Conservation (phyloP, 2,329 filamentous ascomycete species). For the Davidsoniella eucalypti region DNA sequence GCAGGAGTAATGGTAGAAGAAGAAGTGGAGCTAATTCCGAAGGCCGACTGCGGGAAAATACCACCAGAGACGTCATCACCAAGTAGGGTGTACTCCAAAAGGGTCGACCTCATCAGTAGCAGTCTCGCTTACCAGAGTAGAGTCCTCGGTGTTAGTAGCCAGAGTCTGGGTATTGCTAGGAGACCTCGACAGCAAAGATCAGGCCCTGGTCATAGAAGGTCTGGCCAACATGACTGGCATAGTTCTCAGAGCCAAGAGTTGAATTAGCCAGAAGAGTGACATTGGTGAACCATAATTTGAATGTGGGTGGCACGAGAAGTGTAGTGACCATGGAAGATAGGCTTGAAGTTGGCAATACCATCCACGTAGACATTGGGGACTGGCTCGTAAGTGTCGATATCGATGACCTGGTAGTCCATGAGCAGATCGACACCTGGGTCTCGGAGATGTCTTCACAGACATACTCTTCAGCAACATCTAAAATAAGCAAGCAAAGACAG, state of each 20-base stretch:
- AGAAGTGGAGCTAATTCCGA: conserved; percentile 27
- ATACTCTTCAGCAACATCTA: conserved; percentile 22
- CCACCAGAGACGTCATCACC: too few relatives aligned
- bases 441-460: conserved; percentile 26
- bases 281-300: conserved; percentile 21
- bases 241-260: conserved; percentile 31
- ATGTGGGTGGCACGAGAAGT: too few relatives aligned
- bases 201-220: conserved; percentile 43
- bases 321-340: too few relatives aligned
- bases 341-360: conserved; percentile 21
- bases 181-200: conserved; percentile 30
- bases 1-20: conserved; percentile 17
- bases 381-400: too few relatives aligned
- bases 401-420: conserved; percentile 28
- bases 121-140: too few relatives aligned
- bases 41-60: too few relatives aligned
- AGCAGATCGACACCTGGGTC: conserved; percentile 25
- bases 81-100: too few relatives aligned
- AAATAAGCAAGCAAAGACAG: neutral
- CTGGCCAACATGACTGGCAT: conserved; percentile 48
- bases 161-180: conserved; percentile 30
- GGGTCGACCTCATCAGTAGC: too few relatives aligned
- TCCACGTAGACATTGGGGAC: conserved; percentile 25
- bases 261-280: conserved; percentile 28
- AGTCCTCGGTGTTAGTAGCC: too few relatives aligned